Conservation (phyloP, 345 rosid species). For the Viola odorata region DNA sequence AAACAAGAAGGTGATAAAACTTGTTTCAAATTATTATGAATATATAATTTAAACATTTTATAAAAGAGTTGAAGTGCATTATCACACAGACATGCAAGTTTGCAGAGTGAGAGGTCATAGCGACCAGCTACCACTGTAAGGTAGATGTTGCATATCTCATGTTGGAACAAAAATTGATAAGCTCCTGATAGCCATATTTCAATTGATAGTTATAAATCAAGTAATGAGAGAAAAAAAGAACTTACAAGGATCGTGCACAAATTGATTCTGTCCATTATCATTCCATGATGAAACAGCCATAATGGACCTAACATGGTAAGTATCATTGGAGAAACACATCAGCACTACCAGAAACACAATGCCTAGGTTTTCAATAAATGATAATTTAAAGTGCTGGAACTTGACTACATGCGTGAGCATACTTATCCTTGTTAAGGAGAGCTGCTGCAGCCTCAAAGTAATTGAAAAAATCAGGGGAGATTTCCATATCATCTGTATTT, state of each 20-base stretch:
- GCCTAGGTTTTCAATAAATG: background rate
- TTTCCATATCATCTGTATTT: constrained; percentile 96
- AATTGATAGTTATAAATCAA: too few relatives aligned
- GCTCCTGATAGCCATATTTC: too few relatives aligned
- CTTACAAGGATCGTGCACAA: constrained; percentile 93
- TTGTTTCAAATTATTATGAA: background rate
- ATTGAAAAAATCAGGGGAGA: constrained; percentile 90
- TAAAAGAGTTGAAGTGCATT: background rate
- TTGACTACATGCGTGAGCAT: constrained; percentile 24
- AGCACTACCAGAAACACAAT: background rate
- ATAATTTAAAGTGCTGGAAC: constrained; percentile 7
- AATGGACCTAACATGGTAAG: constrained; percentile 58
- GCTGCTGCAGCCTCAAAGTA: constrained; percentile 93
- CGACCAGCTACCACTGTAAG: too few relatives aligned
- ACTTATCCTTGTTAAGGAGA: constrained; percentile 92
- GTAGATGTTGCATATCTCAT: too few relatives aligned
- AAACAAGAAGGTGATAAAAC: background rate
- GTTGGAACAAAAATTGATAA: too few relatives aligned
- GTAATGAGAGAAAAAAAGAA: constrained; percentile 3
- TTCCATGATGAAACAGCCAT: constrained; percentile 99
- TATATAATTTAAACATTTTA: background rate
- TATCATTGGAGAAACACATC: constrained; percentile 3
- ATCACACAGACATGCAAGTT: too few relatives aligned
- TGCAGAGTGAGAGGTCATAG: too few relatives aligned
- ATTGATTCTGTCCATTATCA: constrained; percentile 99